These are phyloP conservation scores for Leccinum pellstonianum DNA, from an alignment of 768 basidiomycete genomes.

Conservation along the genomic window DNA sequence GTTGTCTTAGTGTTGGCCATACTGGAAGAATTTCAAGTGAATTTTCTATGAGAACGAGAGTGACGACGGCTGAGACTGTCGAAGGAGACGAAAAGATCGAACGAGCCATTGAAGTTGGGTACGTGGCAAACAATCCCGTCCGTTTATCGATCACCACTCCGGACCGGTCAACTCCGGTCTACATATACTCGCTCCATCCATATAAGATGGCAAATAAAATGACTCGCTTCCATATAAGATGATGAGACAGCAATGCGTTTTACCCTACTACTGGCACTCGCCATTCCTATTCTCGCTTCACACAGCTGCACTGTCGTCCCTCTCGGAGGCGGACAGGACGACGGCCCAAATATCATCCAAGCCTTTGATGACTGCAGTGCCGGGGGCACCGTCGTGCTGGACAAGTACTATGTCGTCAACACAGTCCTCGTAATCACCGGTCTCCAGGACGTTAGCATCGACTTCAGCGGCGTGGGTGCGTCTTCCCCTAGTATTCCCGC, in stretches of 20 bases:
- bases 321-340: not conserved
- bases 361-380: constrained; percentile 30
- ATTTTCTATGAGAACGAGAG: constrained; percentile 58
- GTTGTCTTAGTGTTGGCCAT: constrained; percentile 37
- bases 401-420: constrained; percentile 38
- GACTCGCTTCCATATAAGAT: too few relatives aligned
- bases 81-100: constrained; percentile 25
- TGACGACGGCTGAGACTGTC: constrained; percentile 24
- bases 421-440: constrained; percentile 38
- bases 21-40: constrained; percentile 38
- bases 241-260: not conserved
- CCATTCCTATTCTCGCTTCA: not conserved
- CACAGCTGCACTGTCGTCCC: constrained; percentile 28
- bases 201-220: too few relatives aligned
- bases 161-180: not conserved
- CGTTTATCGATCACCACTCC: constrained; percentile 17
- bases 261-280: not conserved
- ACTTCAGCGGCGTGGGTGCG: constrained; percentile 38
- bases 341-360: constrained; percentile 34
- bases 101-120: not conserved
- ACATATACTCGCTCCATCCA: too few relatives aligned
- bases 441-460: constrained; percentile 39
- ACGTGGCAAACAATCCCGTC: constrained; percentile 17
- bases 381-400: constrained; percentile 32
- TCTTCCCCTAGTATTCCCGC: not conserved